Conservation (phyloP, 495 filamentous ascomycete species). For the Trichodelitschia bisporula region DNA sequence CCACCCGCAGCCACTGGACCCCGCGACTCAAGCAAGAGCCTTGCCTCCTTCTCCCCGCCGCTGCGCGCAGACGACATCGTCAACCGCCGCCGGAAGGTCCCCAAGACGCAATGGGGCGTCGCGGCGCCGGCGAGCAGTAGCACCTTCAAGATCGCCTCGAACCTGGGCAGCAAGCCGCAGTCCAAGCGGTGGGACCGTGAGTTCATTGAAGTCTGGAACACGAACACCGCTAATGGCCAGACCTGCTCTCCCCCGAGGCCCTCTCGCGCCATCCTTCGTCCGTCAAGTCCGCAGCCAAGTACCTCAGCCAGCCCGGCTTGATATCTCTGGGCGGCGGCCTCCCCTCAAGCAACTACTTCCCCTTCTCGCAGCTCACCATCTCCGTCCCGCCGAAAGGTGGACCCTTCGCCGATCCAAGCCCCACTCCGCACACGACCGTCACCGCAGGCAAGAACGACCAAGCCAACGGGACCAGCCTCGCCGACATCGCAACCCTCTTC, state of each 20-base stretch:
- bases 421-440: constrained; percentile 23
- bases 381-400: constrained; percentile 40
- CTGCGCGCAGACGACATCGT: constrained; percentile 34
- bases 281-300: constrained; percentile 56
- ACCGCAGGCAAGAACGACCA: constrained; percentile 64
- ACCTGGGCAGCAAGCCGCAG: constrained; percentile 40
- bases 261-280: constrained; percentile 11
- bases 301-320: constrained; percentile 41
- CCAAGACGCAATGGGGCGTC: constrained; percentile 42
- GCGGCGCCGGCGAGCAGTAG: constrained; percentile 57
- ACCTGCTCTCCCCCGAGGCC: constrained; percentile 31
- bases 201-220: constrained; percentile 17
- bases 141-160: constrained; percentile 56
- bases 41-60: constrained; percentile 32
- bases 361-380: constrained; percentile 41
- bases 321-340: constrained; percentile 87
- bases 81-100: constrained; percentile 40
- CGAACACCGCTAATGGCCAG: constrained; percentile 11
- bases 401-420: too few species aligned
- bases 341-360: constrained; percentile 75
- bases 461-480: constrained; percentile 33
- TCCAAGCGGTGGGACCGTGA: constrained; percentile 71
- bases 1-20: too few species aligned
- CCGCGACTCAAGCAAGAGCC: too few species aligned
- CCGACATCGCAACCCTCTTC: constrained; percentile 57